Base-by-base conservation (phyloP, 805 yeast genomes). In the Tetrapisispora nanseiensis region DNA sequence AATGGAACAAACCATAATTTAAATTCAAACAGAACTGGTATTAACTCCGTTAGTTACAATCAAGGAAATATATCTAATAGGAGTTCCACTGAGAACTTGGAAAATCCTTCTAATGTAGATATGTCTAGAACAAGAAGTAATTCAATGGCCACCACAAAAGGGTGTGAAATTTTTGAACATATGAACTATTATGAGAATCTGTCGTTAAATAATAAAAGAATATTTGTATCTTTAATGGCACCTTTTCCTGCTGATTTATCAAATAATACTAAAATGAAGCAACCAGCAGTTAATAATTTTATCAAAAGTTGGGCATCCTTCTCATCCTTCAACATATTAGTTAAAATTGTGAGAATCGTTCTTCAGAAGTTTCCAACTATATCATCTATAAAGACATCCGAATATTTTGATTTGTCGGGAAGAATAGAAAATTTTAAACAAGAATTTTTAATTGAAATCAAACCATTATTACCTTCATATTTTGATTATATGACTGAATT, bases 221-320 rank as follows among this genome's bases (percentile, higher is more conserved):
- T 56, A 7, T 51, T 51, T 34, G 22, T 42, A 6, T 37, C 46
- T 3, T 35, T 56, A n/a, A 49, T 54, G 36, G 55, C 60, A 15
- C 34, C 36, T 13, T 54, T 59, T 55, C 65, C 67, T 2, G 24
- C 46, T 30, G 65, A 63, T 1, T 39, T 61, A 27, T 49, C 54
- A 4, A 43, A 45, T 19, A 56, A 39, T 20, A 33, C 48, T 4
- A 54, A 55, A 42, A 45, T 51, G 12, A 62, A 62, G 41, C 21
- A 42, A 19, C 46, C 47, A 33, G 37, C 46, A 2, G 44, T 44
- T 4, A 27, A 28, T n/a, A 42, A 46, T 15, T 42, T 58, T 16
- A 44, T 36, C 13, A 35, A 45, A 6, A 41, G 46, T 21, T 61
- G 63, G 63, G 46, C 54, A 0, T 61, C 63, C n/a, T 30, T 48